These are phyloP conservation scores for Lathyrus sativus DNA, from an alignment of 306 rosid species.

Conservation along the genomic window DNA sequence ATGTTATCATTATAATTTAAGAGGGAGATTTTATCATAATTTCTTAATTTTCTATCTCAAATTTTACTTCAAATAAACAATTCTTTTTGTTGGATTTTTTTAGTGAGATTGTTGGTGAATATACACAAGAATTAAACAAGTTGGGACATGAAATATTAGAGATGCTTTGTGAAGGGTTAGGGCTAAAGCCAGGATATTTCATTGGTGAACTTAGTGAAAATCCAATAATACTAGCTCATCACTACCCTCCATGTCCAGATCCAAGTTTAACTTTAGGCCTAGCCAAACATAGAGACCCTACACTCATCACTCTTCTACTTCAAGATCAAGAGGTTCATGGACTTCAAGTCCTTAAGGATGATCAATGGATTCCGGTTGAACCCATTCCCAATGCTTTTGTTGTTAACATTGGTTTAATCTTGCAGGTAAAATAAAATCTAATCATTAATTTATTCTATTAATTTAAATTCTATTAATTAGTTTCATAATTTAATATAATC, in stretches of 20 bases:
- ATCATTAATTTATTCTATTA: too few species aligned
- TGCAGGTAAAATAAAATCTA: slow-evolving; percentile 41
- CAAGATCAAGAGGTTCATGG: slow-evolving; percentile 56
- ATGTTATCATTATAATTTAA: neutral
- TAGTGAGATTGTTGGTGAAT: slow-evolving; percentile 29
- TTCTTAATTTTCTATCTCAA: neutral
- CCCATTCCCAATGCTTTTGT: slow-evolving; percentile 59
- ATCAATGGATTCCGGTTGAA: slow-evolving; percentile 50
- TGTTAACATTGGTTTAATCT: slow-evolving; percentile 50
- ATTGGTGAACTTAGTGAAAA: slow-evolving; percentile 46
- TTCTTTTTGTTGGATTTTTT: neutral
- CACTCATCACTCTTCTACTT: slow-evolving; percentile 60
- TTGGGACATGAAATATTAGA: slow-evolving; percentile 53
- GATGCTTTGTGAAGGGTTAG: slow-evolving; percentile 62
- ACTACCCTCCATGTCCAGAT: slow-evolving; percentile 79
- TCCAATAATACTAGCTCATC: slow-evolving; percentile 52
- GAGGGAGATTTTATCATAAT: too few species aligned
- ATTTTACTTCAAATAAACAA: neutral
- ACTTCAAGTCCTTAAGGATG: slow-evolving; percentile 62
- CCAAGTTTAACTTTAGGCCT: slow-evolving; percentile 70
- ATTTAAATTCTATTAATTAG: neutral
- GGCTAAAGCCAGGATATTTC: slow-evolving; percentile 45
- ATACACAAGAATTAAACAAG: slow-evolving; percentile 43
- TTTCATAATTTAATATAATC: neutral
- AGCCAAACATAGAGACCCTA: slow-evolving; percentile 63